Evolutionary conservation across 2,329 filamentous ascomycete genomes (phyloP).

Genomic region (Alternaria brassicicola): DNA sequence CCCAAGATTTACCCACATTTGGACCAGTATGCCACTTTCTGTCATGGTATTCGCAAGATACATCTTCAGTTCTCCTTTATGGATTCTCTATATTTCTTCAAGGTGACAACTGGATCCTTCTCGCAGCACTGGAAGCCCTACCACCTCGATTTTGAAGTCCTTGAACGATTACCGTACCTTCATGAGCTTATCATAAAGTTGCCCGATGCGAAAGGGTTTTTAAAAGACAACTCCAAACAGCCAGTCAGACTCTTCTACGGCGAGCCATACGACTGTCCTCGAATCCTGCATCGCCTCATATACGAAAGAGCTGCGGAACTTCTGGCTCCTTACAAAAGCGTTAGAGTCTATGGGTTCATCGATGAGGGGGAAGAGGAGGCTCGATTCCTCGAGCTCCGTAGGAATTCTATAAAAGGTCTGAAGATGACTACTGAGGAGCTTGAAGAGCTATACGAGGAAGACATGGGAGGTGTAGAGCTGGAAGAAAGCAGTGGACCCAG

Average conservation of each 20-base stretch:
- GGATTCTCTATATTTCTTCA: constrained; percentile 35
- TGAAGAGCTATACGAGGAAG: constrained; percentile 22
- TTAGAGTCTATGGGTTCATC: constrained; percentile 27
- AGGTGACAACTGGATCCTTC: constrained; percentile 24
- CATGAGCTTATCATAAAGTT: constrained; percentile 29
- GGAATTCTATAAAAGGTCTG: not conserved
- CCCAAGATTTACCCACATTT: constrained; percentile 34
- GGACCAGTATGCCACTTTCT: constrained; percentile 28
- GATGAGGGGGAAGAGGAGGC: constrained; percentile 30
- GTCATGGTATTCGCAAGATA: constrained; percentile 36
- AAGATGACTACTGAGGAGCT: constrained; percentile 21
- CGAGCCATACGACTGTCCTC: constrained; percentile 24
- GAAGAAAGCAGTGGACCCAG: constrained; percentile 3
- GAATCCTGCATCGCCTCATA: constrained; percentile 30
- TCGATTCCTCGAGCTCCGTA: constrained; percentile 11
- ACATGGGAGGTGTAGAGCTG: constrained; percentile 24
- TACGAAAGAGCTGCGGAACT: constrained; percentile 32
- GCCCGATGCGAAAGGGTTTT: constrained; percentile 9
- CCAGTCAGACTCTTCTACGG: constrained; percentile 29
- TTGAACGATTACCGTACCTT: constrained; percentile 30
- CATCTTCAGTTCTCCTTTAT: constrained; percentile 27
- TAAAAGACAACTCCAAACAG: constrained; percentile 8
- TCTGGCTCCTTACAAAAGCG: constrained; percentile 10
- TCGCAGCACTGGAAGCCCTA: not conserved
- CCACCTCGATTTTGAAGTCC: constrained; percentile 21